These are phyloP conservation scores for Solanum appendiculatum DNA, from an alignment of 257 asterid genomes.

Conservation along the genomic window DNA sequence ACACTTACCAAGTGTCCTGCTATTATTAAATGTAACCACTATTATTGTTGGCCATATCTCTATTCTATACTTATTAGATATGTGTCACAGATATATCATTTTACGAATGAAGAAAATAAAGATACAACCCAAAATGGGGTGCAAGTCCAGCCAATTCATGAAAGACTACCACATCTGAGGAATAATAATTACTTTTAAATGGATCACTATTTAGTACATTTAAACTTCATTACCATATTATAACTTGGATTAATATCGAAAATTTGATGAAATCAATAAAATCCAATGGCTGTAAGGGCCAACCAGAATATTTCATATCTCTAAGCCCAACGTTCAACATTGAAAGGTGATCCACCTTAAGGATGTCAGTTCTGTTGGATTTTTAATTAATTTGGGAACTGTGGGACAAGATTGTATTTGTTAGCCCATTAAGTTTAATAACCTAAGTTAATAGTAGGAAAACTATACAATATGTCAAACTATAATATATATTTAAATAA, in stretches of 20 bases:
- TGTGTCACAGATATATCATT: not conserved
- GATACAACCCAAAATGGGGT: not conserved
- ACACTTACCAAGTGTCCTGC: not conserved
- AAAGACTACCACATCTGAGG: not conserved
- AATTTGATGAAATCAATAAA: not conserved
- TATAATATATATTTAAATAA: no score
- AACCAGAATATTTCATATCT: not conserved
- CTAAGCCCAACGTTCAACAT: not conserved
- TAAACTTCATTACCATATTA: not conserved
- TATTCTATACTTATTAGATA: no score
- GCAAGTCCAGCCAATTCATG: not conserved
- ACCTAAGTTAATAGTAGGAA: no score
- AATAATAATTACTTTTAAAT: not conserved
- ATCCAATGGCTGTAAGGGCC: not conserved
- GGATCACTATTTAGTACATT: not conserved
- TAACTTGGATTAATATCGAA: not conserved
- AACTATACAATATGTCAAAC: no score
- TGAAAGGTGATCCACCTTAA: not conserved
- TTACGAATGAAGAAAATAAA: not conserved
- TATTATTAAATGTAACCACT: not conserved
- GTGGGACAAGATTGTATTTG: not conserved
- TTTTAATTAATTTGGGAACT: not conserved
- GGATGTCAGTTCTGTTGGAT: not conserved
- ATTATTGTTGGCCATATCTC: not conserved
- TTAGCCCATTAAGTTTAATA: not conserved